Evolutionary conservation across 208 protist species (phyloP).

Genomic region (Leishmania arabica): DNA sequence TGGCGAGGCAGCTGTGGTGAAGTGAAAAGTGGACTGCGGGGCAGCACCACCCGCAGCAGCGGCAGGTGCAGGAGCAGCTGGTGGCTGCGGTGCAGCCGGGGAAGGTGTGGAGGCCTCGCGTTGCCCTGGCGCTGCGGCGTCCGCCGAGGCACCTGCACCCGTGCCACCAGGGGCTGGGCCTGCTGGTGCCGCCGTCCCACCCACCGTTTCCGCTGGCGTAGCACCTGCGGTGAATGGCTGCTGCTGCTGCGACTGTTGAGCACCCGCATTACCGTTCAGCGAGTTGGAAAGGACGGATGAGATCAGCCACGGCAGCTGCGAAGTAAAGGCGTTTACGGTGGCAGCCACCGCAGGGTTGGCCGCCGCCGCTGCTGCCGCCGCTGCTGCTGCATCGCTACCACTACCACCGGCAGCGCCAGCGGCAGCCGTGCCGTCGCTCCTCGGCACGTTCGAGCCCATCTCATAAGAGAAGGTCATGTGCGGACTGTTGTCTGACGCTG

Average conservation of each 20-base stretch:
- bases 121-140: neutral
- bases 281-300: conserved; percentile 8
- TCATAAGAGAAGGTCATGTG: conserved; percentile 7
- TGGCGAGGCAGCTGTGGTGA: neutral
- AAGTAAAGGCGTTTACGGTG: conserved; percentile 9
- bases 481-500: neutral
- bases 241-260: conserved; percentile 6
- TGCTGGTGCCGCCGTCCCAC: neutral
- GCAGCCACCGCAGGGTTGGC: conserved; percentile 4
- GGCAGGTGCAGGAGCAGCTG: neutral
- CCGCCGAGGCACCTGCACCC: neutral
- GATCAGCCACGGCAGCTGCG: conserved; percentile 8
- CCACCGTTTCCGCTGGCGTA: neutral
- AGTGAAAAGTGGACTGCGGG: neutral
- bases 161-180: neutral
- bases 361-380: neutral
- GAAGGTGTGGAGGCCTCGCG: neutral
- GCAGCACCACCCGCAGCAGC: neutral
- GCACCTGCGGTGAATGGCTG: conserved; percentile 6
- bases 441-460: conserved; percentile 1
- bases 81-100: neutral
- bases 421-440: neutral
- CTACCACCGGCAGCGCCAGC: neutral
- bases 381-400: neutral
- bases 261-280: neutral